Evolutionary conservation across 2,329 filamentous ascomycete genomes (phyloP).

Genomic region (Ophiostoma triangulosporum): DNA sequence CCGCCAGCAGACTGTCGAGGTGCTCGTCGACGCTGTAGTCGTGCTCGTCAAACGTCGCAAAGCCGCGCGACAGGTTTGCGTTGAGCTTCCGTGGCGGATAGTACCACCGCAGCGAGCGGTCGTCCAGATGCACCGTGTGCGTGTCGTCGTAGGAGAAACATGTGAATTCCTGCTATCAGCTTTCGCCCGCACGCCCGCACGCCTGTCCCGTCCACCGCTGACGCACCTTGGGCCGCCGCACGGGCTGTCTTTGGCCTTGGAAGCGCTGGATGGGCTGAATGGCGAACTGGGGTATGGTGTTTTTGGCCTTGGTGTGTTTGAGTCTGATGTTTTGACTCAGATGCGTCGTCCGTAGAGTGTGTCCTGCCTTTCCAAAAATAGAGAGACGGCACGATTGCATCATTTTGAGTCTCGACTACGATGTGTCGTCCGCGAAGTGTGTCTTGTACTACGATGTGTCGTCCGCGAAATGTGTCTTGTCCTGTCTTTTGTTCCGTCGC

Average conservation of each 20-base stretch:
- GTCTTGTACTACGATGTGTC: too few species aligned
- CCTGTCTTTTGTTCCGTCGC: too few species aligned
- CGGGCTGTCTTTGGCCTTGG: conserved; percentile 50
- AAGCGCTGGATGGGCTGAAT: conserved; percentile 59
- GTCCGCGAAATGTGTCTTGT: too few species aligned
- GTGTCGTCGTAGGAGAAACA: conserved; percentile 87
- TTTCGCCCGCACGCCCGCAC: too few species aligned
- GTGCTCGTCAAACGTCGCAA: conserved; percentile 67
- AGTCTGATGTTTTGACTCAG: too few species aligned
- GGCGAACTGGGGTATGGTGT: conserved; percentile 25
- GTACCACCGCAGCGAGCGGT: conserved; percentile 75
- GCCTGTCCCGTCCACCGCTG: too few species aligned
- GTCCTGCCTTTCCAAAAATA: too few species aligned
- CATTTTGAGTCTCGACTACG: too few species aligned
- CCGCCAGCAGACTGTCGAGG: conserved; percentile 66
- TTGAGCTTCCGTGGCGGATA: conserved; percentile 57
- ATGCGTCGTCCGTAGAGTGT: too few species aligned
- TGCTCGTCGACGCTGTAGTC: conserved; percentile 77
- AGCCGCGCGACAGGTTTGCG: conserved; percentile 65
- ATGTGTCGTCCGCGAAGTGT: background rate
- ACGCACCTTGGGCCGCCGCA: conserved; percentile 58
- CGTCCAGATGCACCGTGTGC: conserved; percentile 62
- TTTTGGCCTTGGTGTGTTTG: conserved; percentile 7
- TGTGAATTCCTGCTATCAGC: conserved; percentile 57
- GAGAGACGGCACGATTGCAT: too few species aligned